Evolutionary conservation across 305 asterid genomes (phyloP).

Genomic region (Fraxinus dipetala): DNA sequence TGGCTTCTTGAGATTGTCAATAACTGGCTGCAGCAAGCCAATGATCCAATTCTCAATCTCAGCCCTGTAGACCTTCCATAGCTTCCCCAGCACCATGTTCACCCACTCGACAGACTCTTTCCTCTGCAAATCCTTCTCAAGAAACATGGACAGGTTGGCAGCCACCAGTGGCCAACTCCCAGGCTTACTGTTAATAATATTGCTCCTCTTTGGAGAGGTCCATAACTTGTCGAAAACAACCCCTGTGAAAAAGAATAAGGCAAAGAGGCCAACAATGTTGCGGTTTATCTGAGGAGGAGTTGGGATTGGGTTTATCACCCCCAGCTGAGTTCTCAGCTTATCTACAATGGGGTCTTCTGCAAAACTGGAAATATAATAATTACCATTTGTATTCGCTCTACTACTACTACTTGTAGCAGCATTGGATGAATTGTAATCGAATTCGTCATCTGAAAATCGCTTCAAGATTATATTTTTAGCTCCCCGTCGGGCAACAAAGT

Average conservation of each 20-base stretch:
- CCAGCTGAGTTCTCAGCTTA: conserved; percentile 63
- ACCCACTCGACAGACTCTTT: conserved; percentile 98
- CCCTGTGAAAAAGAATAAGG: conserved; percentile 84
- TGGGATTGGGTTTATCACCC: conserved; percentile 64
- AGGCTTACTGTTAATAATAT: conserved; percentile 23
- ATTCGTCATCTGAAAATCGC: conserved; percentile 42
- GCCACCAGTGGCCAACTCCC: conserved; percentile 62
- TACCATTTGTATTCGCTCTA: conserved; percentile 20
- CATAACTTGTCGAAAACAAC: conserved; percentile 83
- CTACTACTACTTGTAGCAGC: conserved; percentile 26
- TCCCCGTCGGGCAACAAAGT: conserved; percentile 31
- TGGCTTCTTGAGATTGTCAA: conserved; percentile 83
- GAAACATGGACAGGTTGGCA: conserved; percentile 54
- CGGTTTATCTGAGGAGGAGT: conserved; percentile 75
- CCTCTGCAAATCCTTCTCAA: conserved; percentile 89
- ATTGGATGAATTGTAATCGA: not conserved
- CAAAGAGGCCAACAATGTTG: conserved; percentile 61
- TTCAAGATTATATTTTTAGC: conserved; percentile 43
- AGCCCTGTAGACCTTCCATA: conserved; percentile 85
- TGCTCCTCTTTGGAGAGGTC: conserved; percentile 58
- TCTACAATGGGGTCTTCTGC: conserved; percentile 64
- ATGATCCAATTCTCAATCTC: conserved; percentile 89
- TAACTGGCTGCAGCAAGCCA: conserved; percentile 89
- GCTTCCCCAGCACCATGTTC: conserved; percentile 91
- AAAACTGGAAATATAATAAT: conserved; percentile 42